Percentiles rank a stretch among this genome's conserved stretches.
These are phyloP conservation scores for Gracilariopsis chorda DNA, from an alignment of 23 red algal species.

Conservation along the genomic window DNA sequence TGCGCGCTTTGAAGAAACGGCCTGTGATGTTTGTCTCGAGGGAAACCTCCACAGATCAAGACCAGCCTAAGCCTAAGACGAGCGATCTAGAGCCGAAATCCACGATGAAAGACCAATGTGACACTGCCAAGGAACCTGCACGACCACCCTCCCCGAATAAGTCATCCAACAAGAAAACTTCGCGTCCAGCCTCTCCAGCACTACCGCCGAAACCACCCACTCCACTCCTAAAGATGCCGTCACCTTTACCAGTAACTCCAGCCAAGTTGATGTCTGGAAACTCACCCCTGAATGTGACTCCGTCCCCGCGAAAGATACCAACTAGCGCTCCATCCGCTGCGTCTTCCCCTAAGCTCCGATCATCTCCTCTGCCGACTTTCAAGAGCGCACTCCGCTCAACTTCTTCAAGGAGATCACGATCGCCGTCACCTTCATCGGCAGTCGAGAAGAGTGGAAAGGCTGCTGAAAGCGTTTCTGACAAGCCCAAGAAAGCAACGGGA, in stretches of 20 bases:
- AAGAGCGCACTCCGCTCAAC: neutral
- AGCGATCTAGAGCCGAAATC: neutral
- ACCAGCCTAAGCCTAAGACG: neutral
- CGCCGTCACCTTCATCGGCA: neutral
- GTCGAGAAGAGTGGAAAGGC: neutral
- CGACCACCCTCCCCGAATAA: neutral
- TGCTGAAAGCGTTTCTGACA: too few relatives aligned
- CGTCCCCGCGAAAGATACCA: neutral
- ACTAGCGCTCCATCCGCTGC: neutral
- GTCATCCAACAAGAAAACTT: neutral
- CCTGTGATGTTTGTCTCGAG: neutral
- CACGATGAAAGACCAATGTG: neutral
- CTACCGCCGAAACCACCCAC: neutral
- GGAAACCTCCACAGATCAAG: neutral
- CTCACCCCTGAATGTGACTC: neutral
- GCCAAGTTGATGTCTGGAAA: neutral
- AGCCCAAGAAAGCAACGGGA: too few relatives aligned
- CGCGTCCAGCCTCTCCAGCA: neutral
- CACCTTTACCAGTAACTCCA: neutral
- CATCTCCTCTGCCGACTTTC: slow-evolving; percentile 18
- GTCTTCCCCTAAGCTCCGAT: slow-evolving; percentile 22
- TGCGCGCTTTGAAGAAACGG: slow-evolving; percentile 8
- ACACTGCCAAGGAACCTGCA: neutral
- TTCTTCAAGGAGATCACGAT: neutral
- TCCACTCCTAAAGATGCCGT: neutral